Evolutionary conservation across 352 stramenopile species (phyloP).

Genomic region (Pythium brachiatum): DNA sequence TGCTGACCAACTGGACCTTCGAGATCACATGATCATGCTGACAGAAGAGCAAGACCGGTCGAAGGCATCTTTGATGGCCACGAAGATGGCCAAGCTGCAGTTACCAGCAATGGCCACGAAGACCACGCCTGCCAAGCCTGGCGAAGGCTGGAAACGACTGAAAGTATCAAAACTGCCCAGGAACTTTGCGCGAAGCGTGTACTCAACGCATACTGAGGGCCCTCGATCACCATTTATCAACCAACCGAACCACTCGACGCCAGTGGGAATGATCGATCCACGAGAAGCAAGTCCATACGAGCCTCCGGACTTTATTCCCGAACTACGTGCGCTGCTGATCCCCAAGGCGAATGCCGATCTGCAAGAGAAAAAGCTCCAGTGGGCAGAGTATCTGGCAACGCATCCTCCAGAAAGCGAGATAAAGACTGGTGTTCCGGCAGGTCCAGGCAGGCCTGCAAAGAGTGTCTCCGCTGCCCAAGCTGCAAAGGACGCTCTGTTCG

Average conservation of each 20-base stretch:
- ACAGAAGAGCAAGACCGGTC: constrained; percentile 51
- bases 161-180: constrained; percentile 49
- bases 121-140: constrained; percentile 26
- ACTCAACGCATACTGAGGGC: constrained; percentile 46
- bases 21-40: constrained; percentile 39
- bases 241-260: constrained; percentile 57
- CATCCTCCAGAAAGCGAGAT: constrained; percentile 4
- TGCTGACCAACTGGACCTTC: constrained; percentile 39
- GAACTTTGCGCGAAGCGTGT: constrained; percentile 64
- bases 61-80: constrained; percentile 44
- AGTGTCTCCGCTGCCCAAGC: constrained; percentile 12
- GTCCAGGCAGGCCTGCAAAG: neutral
- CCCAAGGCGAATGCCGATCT: constrained; percentile 49
- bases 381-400: constrained; percentile 31
- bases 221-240: constrained; percentile 65
- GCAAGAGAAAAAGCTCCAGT: constrained; percentile 58
- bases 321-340: constrained; percentile 58
- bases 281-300: constrained; percentile 59
- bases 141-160: constrained; percentile 76
- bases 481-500: constrained; percentile 39
- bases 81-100: constrained; percentile 62
- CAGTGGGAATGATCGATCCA: constrained; percentile 70
- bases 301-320: constrained; percentile 53
- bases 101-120: constrained; percentile 25
- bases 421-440: neutral